Conservation (phyloP, 2,329 filamentous ascomycete species). For the Ampelomyces quisqualis region DNA sequence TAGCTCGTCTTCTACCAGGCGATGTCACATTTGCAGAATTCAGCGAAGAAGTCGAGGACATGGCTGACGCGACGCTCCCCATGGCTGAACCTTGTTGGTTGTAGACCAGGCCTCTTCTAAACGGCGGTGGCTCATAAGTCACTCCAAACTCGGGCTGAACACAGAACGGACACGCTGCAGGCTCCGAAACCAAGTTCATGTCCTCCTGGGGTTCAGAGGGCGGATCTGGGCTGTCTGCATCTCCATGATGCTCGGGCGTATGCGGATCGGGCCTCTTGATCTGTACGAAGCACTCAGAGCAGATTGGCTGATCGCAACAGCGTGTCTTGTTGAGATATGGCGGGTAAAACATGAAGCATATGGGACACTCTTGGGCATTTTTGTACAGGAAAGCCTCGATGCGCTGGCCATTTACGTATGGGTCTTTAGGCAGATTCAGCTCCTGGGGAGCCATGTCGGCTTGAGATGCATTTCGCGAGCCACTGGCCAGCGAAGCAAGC, state of each 20-base stretch:
- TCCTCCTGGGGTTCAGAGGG: slow-evolving; percentile 53
- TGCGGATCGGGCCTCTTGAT: slow-evolving; percentile 94
- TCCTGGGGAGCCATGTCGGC: slow-evolving; percentile 75
- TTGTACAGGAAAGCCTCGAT: slow-evolving; percentile 94
- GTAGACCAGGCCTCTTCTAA: slow-evolving; percentile 79
- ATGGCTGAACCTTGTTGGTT: slow-evolving; percentile 56
- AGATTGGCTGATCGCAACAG: slow-evolving; percentile 94
- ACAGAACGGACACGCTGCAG: slow-evolving; percentile 91
- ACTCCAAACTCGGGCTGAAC: slow-evolving; percentile 93
- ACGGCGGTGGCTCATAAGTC: slow-evolving; percentile 87
- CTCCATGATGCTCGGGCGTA: slow-evolving; percentile 71
- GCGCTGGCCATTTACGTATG: slow-evolving; percentile 90
- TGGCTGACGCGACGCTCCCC: slow-evolving; percentile 63
- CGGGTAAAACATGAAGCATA: slow-evolving; percentile 95
- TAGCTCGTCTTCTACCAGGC: slow-evolving; percentile 59
- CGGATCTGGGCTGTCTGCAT: slow-evolving; percentile 43
- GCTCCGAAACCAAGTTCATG: slow-evolving; percentile 78
- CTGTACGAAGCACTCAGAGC: slow-evolving; percentile 98
- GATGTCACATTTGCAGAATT: slow-evolving; percentile 55
- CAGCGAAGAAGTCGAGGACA: slow-evolving; percentile 84
- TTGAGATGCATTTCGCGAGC: slow-evolving; percentile 71
- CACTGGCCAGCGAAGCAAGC: slow-evolving; percentile 75
- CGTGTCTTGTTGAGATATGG: slow-evolving; percentile 91
- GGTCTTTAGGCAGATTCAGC: slow-evolving; percentile 75
- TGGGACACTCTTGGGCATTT: slow-evolving; percentile 84